Conservation (phyloP, 148 eudicot genomes). For the Euryodendron excelsum region DNA sequence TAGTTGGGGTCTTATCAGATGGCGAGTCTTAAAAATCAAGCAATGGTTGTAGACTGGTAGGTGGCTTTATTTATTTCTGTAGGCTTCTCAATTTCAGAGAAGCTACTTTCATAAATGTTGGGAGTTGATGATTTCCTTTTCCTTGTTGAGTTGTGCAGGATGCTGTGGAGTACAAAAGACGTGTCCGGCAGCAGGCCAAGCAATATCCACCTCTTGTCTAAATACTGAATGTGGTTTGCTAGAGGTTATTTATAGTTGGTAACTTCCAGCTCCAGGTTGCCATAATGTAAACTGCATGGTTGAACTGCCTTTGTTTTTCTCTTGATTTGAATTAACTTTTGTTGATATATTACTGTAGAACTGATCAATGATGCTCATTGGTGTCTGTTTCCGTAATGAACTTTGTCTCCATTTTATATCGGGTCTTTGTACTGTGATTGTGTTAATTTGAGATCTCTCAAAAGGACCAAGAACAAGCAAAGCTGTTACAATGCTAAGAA, state of each 20-base stretch:
- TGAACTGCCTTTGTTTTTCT: not conserved
- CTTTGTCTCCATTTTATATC: not conserved
- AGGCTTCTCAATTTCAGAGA: not conserved
- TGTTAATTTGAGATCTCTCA: not conserved
- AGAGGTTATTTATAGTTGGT: not conserved
- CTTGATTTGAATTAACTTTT: not conserved
- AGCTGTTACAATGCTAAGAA: not conserved
- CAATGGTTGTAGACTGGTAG: not conserved
- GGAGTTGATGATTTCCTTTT: not conserved
- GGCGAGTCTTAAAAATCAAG: not conserved
- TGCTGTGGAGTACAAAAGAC: constrained; percentile 48
- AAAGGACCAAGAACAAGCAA: not conserved
- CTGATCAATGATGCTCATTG: not conserved
- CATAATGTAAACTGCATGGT: not conserved
- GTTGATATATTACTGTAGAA: not conserved
- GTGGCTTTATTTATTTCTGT: no score
- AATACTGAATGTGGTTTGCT: not conserved
- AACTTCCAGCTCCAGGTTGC: not conserved
- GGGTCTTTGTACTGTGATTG: not conserved
- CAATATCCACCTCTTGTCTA: constrained; percentile 39
- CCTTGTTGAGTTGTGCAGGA: constrained; percentile 41
- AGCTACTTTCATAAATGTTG: constrained; percentile 13
- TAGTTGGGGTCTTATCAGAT: not conserved
- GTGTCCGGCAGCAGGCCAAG: constrained; percentile 63
- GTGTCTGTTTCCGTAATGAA: not conserved